Evolutionary conservation across 495 filamentous ascomycete genomes (phyloP), one percentile per base, ranked within the genome.

Genomic region (Daldinia bambusicola): DNA sequence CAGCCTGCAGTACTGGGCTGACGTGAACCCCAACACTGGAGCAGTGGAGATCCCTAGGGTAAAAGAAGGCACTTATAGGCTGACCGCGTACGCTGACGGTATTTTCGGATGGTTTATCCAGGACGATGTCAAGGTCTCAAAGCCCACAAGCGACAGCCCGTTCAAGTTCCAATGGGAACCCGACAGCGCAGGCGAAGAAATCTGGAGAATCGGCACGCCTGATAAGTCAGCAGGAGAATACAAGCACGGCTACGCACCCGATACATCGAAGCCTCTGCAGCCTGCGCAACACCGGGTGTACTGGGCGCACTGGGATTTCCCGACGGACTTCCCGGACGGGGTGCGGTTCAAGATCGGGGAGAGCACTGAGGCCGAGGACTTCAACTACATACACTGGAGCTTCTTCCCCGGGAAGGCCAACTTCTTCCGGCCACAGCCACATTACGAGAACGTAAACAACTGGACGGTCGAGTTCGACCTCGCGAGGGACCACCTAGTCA

Each of bases 171-270:
- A 59, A 6, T 88, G 86, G 87, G 67, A 71, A 16, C 75, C 83
- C 31, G 85, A 88, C 61, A 81, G 76, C 6, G 79, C 83, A 1
- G 86, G 87, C 4, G 81, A 72, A 0, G 85, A 88, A 55, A 62
- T 89, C 55, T 88, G 84, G 85, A 80, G 86, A 13, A 78, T 88
- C 13, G 86, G 86, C 0, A 84, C 76, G 0, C 87, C 87, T 0
- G 85, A 88, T 52, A 88, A 87, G 56, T 83, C 81, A 0, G 80
- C 81, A 0, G 85, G 85, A 4, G 86, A 89, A 64, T 89, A 84
- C 67, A 78, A 77, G 16, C 86, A 84, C 66, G 86, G 86, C n/a
- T 69, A 80, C 55, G 78, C 77, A 7, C 78, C 69, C 1, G 83
- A 84, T 34, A 53, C 61, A 0, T 80, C 81, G 9, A 82, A 83